Conservation (phyloP, 2,329 filamentous ascomycete species). For the Aureobasidium sp. region DNA sequence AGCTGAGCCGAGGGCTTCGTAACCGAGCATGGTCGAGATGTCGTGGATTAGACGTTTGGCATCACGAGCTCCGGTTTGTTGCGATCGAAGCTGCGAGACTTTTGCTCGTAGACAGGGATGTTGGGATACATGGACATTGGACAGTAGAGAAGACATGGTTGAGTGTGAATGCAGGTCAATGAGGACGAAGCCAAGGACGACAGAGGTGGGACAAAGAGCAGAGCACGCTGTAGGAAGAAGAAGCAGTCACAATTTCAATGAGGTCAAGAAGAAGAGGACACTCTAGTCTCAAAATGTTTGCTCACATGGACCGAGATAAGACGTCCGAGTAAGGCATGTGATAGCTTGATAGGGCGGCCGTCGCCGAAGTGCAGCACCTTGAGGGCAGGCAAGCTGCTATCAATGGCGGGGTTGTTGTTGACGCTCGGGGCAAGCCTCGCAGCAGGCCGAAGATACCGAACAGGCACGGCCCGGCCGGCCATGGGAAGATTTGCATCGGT, state of each 20-base stretch:
- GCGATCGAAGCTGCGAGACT: conserved; percentile 79
- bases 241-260: not conserved
- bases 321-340: not conserved
- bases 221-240: not conserved
- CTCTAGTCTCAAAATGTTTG: not conserved
- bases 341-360: conserved; percentile 6
- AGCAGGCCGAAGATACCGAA: not conserved
- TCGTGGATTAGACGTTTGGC: conserved; percentile 80
- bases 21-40: conserved; percentile 73
- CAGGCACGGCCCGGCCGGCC: not conserved
- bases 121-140: conserved; percentile 65
- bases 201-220: not conserved
- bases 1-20: conserved; percentile 66
- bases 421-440: not conserved
- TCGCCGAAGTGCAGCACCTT: not conserved
- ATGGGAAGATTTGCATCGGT: not conserved
- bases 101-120: conserved; percentile 86
- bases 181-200: not conserved
- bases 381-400: not conserved
- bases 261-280: not conserved
- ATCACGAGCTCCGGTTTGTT: conserved; percentile 61
- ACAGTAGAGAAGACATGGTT: conserved; percentile 34
- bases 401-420: conserved; percentile 4
- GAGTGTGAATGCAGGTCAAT: not conserved
- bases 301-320: not conserved